Evolutionary conservation across 768 basidiomycete genomes (phyloP), one percentile per base, ranked within the genome.

Genomic region (Lepiota venenata): DNA sequence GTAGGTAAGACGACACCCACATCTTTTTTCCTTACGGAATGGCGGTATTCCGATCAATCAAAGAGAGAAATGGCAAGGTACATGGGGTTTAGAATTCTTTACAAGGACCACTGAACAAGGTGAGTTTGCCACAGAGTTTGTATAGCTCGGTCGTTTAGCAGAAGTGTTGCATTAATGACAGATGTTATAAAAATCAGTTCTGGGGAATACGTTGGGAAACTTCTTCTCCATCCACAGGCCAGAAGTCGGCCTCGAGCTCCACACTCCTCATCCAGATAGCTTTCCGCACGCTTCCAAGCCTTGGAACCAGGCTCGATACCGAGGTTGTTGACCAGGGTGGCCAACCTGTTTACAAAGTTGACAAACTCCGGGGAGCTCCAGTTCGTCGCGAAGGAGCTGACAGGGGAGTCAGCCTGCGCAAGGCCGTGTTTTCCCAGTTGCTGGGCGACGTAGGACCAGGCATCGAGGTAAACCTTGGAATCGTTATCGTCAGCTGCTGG

Each of bases 391-490:
- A 91, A 76, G n/a, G 74, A 67, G 5, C 59, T 56, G 25, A 85
- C 62, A 1, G 78, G 77, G 29, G 62, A 56, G 15, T 2, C 57
- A 16, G 50, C 60, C 39, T 45, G 29, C 50, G 49, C 52, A 12
- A 47, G 11, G 16, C 12, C 18, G 36, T 27, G 4, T 25, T 55
- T 4, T 56, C 56, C 8, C 16, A 36, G 14, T 0, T 56, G 46
- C 37, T 68, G 63, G 58, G 56, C n/a, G 36, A 85, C 82, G 50
- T 70, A 69, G 1, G 74, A 72, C 89, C 88, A 90, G 2, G 86
- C 81, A 47, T 84, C 81, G 22, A 88, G 71, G 62, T 90, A 89
- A 21, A 85, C 74, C 88, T 90, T 44, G 38, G 9, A 9, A 18
- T 38, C 9, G 39, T 36, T 3, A 6, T 49, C 7, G 14, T 12